Base-by-base conservation (phyloP, 2,329 filamentous ascomycete genomes). In the Xylariales sp. region DNA sequence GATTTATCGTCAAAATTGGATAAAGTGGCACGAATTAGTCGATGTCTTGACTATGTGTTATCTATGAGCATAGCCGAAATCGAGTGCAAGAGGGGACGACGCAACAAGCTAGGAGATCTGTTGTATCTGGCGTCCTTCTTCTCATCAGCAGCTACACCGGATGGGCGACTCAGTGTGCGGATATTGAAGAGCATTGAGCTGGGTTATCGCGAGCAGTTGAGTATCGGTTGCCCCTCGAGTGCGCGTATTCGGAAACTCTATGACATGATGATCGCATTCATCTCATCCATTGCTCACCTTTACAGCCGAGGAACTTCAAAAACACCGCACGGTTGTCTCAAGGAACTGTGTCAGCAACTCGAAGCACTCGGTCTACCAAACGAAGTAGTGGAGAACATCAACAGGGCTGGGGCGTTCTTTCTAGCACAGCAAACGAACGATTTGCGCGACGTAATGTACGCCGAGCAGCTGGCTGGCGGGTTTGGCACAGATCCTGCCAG, bases 371-470 rank as follows among this genome's bases (percentile, higher is more conserved):
- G 45, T 3, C 44, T 68, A 5, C 51, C 56, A 4, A 44, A 44
- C 8, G 55, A 53, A 38, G 54, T 64, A 17, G 44, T 67, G 5
- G 45, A 53, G 20, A 61, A 57, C 15, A 53, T 78, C 23, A 61
- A 61, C 20, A 55, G 59, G 3, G 70, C 75, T 20, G 64, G 65
- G 2, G 73, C 74, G 0, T 75, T 77, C 46, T 51, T 67, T 20
- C 54, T 77, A 19, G 73, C 74, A 1, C 69, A 74, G 41, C 62
- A 66, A 37, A 77, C 72, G 12, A 69, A 68, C 38, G 69, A 75
- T 45, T 55, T 78, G 6, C 60, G 68, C 18, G 74, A 78, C 45
- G 62, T 78, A 28, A 68, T 67, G 8, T 76, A 72, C 47, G 74
- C 73, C 4, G 75, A 78, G 46, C 62, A 55, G 20, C 55, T 75